Percentiles rank a stretch among this genome's conserved stretches.
These are phyloP conservation scores for Rhododendron vialii DNA, from an alignment of 148 eudicot species.

Conservation along the genomic window DNA sequence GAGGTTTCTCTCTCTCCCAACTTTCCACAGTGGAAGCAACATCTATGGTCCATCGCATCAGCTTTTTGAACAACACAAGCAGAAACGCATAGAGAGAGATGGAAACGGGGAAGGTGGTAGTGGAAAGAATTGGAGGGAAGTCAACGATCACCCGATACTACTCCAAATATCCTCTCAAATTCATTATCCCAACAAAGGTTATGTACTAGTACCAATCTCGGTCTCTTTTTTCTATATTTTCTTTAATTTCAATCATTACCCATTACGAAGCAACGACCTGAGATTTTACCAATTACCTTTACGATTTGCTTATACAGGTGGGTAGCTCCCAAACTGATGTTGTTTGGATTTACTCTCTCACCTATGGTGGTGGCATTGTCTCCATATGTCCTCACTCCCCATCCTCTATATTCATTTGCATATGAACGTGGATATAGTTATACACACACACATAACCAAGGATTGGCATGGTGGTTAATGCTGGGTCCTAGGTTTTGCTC, in stretches of 20 bases:
- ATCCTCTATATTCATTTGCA: neutral
- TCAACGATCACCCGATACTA: constrained; percentile 72
- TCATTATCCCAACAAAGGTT: constrained; percentile 85
- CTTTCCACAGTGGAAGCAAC: neutral
- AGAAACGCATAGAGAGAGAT: constrained; percentile 12
- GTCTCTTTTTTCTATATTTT: neutral
- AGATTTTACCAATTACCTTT: neutral
- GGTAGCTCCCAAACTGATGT: constrained; percentile 63
- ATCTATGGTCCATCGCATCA: neutral
- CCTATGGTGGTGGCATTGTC: constrained; percentile 96
- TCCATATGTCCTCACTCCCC: constrained; percentile 43
- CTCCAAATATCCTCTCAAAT: constrained; percentile 86
- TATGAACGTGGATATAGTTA: neutral
- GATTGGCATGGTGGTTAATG: neutral
- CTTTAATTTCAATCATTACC: neutral
- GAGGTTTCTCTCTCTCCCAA: neutral
- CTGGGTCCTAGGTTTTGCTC: neutral
- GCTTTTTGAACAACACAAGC: neutral
- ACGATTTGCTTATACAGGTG: constrained; percentile 39
- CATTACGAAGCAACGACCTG: neutral
- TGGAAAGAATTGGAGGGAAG: constrained; percentile 60
- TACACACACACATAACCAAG: neutral
- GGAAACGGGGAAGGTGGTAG: constrained; percentile 63
- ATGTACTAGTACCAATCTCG: neutral
- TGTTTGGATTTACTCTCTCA: constrained; percentile 90